Evolutionary conservation across 352 stramenopile species (phyloP).

Genomic region (Pythium brassicae): DNA sequence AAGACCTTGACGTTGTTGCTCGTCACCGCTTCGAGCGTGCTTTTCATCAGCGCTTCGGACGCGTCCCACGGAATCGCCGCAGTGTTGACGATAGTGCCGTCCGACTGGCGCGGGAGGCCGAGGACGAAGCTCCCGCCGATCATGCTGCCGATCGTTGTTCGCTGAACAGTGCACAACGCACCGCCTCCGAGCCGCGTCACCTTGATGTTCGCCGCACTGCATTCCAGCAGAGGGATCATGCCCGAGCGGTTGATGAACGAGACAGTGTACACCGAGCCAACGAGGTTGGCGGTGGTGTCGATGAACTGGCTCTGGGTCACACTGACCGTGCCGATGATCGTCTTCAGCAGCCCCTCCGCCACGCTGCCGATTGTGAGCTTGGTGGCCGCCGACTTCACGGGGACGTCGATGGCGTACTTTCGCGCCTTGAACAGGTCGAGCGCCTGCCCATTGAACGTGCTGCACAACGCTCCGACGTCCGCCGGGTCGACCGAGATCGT

Average conservation of each 20-base stretch:
- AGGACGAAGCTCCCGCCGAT: conserved; percentile 66
- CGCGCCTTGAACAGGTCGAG: conserved; percentile 58
- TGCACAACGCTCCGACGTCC: conserved; percentile 54
- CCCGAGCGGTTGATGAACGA: conserved; percentile 63
- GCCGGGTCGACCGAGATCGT: conserved; percentile 29
- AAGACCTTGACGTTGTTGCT: conserved; percentile 66
- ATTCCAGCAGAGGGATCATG: conserved; percentile 50
- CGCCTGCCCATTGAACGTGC: conserved; percentile 27
- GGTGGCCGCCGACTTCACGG: conserved; percentile 34
- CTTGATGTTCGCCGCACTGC: conserved; percentile 22
- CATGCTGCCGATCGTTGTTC: conserved; percentile 52
- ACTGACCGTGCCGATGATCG: conserved; percentile 47
- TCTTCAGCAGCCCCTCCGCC: conserved; percentile 41
- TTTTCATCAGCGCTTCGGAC: conserved; percentile 60
- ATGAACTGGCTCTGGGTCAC: conserved; percentile 37
- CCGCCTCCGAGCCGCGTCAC: conserved; percentile 24
- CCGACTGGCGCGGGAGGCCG: conserved; percentile 37
- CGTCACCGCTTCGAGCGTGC: conserved; percentile 32
- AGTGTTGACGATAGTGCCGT: conserved; percentile 16
- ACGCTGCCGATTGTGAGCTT: conserved; percentile 31
- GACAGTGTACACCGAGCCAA: conserved; percentile 56
- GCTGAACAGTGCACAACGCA: conserved; percentile 24
- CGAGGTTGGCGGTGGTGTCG: conserved; percentile 23
- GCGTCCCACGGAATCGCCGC: conserved; percentile 69
- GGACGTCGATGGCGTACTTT: conserved; percentile 31